Percentiles rank a stretch among this genome's conserved stretches.
phyloP scores from a whole-genome alignment of 2,329 filamentous ascomycete genomes.

The Gnomoniopsis smithogilvyi region DNA sequence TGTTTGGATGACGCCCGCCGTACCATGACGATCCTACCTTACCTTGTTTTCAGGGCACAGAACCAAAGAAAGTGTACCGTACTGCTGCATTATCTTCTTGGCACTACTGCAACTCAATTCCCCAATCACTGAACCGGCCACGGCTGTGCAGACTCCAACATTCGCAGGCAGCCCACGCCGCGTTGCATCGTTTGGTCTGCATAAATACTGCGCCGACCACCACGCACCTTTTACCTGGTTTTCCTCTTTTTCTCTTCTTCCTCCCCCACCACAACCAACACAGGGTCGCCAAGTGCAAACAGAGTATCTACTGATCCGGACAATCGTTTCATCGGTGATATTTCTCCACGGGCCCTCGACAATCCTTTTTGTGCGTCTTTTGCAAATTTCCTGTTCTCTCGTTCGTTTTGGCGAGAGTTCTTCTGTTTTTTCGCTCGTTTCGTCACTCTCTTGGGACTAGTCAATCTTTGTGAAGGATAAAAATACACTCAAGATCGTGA shows the following conservation, averaged over 20 bases:
- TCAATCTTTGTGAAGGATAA: conserved; percentile 18
- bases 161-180: conserved; percentile 20
- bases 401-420: conserved; percentile 28
- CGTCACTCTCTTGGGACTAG: conserved; percentile 47
- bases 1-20: conserved; percentile 11
- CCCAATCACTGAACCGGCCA: conserved; percentile 1
- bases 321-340: conserved; percentile 31
- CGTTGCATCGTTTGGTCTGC: conserved; percentile 12
- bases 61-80: background rate
- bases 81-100: conserved; percentile 10
- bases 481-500: conserved; percentile 2
- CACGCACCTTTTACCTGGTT: conserved; percentile 30
- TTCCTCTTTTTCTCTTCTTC: conserved; percentile 39
- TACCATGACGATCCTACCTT: conserved; percentile 9
- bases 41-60: conserved; percentile 15
- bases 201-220: conserved; percentile 35
- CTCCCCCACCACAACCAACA: conserved; percentile 48
- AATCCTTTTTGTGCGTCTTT: conserved; percentile 37
- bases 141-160: conserved; percentile 1
- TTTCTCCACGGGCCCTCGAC: conserved; percentile 54
- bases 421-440: conserved; percentile 45
- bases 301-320: conserved; percentile 50
- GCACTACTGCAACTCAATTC: conserved; percentile 3
- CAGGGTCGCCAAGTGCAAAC: conserved; percentile 57
- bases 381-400: conserved; percentile 33